Conservation (phyloP, 2,329 filamentous ascomycete genomes). For the Fusarium xylarioides region DNA sequence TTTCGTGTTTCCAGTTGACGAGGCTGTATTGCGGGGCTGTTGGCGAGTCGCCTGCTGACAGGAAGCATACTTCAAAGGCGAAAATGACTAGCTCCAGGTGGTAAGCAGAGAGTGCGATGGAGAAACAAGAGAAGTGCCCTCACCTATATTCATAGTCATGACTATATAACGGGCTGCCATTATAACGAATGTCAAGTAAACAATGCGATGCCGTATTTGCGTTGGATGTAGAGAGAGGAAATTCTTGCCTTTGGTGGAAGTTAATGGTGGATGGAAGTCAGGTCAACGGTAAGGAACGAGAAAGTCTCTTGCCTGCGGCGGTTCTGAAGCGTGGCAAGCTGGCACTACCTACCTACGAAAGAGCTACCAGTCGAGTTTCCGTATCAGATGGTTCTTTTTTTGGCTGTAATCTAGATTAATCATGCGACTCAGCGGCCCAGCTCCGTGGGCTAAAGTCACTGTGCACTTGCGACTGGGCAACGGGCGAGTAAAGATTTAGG, state of each 20-base stretch:
- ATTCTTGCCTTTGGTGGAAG: background rate
- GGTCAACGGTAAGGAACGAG: background rate
- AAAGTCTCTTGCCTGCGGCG: background rate
- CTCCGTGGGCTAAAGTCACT: slow-evolving; percentile 10
- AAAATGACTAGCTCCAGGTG: slow-evolving; percentile 9
- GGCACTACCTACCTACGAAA: no score
- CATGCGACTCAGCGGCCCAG: background rate
- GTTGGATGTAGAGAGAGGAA: background rate
- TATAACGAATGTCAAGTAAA: background rate
- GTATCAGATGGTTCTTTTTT: no score
- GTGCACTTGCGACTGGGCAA: slow-evolving; percentile 6
- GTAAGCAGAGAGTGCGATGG: background rate
- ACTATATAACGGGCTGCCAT: background rate
- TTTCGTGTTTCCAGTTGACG: slow-evolving; percentile 32
- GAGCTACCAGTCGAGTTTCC: no score
- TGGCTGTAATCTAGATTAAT: background rate
- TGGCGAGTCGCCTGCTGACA: slow-evolving; percentile 20
- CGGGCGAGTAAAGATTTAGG: no score
- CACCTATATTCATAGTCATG: slow-evolving; percentile 21
- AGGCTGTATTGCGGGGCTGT: slow-evolving; percentile 1
- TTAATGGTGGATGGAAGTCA: no score
- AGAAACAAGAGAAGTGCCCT: background rate
- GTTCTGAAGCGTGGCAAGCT: no score
- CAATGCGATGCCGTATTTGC: background rate
- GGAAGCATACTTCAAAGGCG: slow-evolving; percentile 29